Evolutionary conservation across 139 green algal genomes (phyloP).

Genomic region (Pedinophyceae sp.): DNA sequence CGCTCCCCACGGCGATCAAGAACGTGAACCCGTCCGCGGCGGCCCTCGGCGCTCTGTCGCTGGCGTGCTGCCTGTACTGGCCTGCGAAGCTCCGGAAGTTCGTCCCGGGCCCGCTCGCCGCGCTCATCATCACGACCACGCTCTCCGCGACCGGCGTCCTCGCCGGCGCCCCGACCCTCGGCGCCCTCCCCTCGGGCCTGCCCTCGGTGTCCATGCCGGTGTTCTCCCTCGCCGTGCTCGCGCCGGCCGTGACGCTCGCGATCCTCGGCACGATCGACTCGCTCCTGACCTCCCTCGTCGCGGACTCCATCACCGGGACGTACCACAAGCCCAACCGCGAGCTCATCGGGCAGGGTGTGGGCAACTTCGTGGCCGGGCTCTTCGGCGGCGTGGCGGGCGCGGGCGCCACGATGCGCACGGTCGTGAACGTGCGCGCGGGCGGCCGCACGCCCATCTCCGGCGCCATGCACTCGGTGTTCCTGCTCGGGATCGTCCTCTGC

Average conservation of each 20-base stretch:
- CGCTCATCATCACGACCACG: conserved; percentile 3
- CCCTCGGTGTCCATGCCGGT: conserved; percentile 1
- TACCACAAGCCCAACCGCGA: conserved; percentile 16
- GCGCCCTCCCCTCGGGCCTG: conserved; percentile 12
- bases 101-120: conserved; percentile 11
- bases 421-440: conserved; percentile 14
- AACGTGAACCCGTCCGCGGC: conserved; percentile 8
- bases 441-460: conserved; percentile 12
- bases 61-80: conserved; percentile 9
- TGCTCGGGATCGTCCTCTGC: conserved; percentile 7
- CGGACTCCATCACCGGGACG: conserved; percentile 10
- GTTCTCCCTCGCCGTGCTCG: conserved; percentile 5
- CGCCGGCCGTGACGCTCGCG: conserved; percentile 9
- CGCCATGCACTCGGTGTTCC: conserved; percentile 11
- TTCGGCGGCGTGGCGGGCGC: conserved; percentile 15
- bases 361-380: conserved; percentile 11
- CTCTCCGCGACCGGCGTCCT: no score
- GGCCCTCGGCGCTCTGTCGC: conserved; percentile 5
- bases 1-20: neutral
- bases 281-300: conserved; percentile 17
- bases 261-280: conserved; percentile 14
- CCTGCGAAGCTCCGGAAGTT: conserved; percentile 4
- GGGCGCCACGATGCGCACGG: conserved; percentile 17
- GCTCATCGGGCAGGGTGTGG: conserved; percentile 14
- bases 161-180: conserved; percentile 11